Evolutionary conservation across 2,329 filamentous ascomycete genomes (phyloP).

Genomic region (Talaromyces sp.): DNA sequence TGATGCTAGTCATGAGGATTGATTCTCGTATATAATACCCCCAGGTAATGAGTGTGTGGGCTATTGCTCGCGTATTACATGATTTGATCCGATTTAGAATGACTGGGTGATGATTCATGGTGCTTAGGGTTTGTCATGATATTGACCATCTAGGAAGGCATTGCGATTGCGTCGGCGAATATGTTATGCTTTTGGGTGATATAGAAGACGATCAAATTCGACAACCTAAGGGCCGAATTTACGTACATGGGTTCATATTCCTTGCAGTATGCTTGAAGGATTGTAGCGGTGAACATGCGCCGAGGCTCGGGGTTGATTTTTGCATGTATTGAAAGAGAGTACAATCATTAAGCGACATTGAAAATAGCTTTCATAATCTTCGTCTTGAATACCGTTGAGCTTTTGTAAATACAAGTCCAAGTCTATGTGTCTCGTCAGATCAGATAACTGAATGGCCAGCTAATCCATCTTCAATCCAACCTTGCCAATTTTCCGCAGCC

Average conservation of each 20-base stretch:
- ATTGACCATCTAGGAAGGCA: background rate
- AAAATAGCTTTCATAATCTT: background rate
- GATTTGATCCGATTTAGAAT: background rate
- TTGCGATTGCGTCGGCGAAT: background rate
- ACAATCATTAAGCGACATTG: background rate
- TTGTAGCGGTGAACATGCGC: constrained; percentile 5
- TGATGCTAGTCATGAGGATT: background rate
- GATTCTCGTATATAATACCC: background rate
- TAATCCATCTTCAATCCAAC: constrained; percentile 46
- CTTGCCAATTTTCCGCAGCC: constrained; percentile 47
- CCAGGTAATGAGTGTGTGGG: no score
- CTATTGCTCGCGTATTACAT: background rate
- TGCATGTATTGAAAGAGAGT: background rate
- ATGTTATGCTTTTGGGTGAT: background rate
- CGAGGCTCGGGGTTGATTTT: background rate
- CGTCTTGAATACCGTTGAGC: background rate
- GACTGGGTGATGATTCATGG: background rate
- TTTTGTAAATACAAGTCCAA: background rate
- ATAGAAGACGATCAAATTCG: background rate
- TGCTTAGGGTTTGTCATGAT: constrained; percentile 1
- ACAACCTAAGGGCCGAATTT: background rate
- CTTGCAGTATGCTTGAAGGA: background rate
- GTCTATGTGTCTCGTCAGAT: background rate
- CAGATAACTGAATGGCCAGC: background rate
- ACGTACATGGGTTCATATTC: background rate